Percentiles rank a stretch among this genome's conserved stretches.
These are phyloP conservation scores for Verticillium zaregamsianum DNA, from an alignment of 2,329 filamentous ascomycete genomes.

Conservation along the genomic window DNA sequence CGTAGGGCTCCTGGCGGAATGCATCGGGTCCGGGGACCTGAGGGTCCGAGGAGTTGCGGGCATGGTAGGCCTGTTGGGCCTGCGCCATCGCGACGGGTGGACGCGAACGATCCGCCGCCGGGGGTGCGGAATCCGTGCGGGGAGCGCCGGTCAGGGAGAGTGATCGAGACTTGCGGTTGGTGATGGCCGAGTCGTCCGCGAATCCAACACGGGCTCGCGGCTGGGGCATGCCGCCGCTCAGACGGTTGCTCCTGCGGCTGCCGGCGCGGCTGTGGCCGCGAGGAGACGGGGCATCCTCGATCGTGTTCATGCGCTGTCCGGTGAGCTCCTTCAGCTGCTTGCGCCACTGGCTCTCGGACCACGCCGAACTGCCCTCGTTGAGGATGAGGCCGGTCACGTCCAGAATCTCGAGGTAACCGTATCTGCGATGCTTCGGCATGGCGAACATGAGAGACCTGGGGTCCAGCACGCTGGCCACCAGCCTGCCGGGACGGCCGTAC, in stretches of 20 bases:
- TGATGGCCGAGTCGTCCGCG: constrained; percentile 44
- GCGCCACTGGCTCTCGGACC: constrained; percentile 88
- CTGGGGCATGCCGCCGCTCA: constrained; percentile 33
- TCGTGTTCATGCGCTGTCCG: constrained; percentile 67
- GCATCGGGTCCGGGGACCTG: constrained; percentile 20
- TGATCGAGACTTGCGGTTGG: constrained; percentile 49
- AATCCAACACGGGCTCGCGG: constrained; percentile 51
- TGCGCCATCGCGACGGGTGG: constrained; percentile 27
- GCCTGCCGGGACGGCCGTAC: constrained; percentile 81
- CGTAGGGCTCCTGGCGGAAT: constrained; percentile 22
- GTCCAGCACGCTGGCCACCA: constrained; percentile 85
- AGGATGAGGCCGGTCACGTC: constrained; percentile 81
- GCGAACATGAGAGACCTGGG: constrained; percentile 94
- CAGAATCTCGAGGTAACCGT: constrained; percentile 84
- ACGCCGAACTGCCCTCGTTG: constrained; percentile 68
- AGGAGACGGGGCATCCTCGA: constrained; percentile 38
- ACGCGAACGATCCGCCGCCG: constrained; percentile 33
- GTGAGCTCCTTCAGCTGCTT: constrained; percentile 86
- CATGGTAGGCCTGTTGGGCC: constrained; percentile 2
- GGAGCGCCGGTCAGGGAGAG: constrained; percentile 38
- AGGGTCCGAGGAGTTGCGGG: constrained; percentile 41
- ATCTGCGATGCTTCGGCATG: constrained; percentile 83
- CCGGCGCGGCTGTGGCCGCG: constrained; percentile 33
- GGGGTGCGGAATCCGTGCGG: constrained; percentile 49
- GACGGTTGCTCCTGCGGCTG: constrained; percentile 53